phyloP scores from a whole-genome alignment of 2,329 filamentous ascomycete genomes.

The Acarospora socialis region DNA sequence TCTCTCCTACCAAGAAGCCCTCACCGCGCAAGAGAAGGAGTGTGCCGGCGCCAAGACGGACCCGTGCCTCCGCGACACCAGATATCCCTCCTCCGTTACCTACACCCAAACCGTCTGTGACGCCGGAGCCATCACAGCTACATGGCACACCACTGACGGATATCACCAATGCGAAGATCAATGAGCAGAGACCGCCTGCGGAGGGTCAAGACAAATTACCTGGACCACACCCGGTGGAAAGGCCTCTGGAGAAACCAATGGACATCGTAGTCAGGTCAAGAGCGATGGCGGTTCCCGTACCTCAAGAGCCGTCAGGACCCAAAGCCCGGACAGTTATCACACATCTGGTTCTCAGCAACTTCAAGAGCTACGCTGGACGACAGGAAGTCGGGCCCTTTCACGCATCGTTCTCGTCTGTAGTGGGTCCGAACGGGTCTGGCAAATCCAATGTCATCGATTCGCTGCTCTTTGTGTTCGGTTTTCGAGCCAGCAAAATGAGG shows the following conservation, averaged over 20 bases:
- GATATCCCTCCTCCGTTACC: conserved; percentile 22
- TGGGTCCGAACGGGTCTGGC: conserved; percentile 93
- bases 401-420: conserved; percentile 91
- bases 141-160: conserved; percentile 53
- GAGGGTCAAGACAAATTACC: conserved; percentile 41
- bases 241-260: conserved; percentile 75
- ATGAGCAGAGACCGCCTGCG: conserved; percentile 39
- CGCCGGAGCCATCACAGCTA: conserved; percentile 40
- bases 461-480: conserved; percentile 95
- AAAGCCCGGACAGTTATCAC: conserved; percentile 86
- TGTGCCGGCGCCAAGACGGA: conserved; percentile 28
- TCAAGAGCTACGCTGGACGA: conserved; percentile 94
- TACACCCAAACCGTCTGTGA: conserved; percentile 39
- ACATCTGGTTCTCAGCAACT: conserved; percentile 83
- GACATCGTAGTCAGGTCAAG: conserved; percentile 85
- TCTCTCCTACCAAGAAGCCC: conserved; percentile 41
- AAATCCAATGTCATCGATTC: conserved; percentile 99
- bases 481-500: conserved; percentile 97
- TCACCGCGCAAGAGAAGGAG: conserved; percentile 58
- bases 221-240: conserved; percentile 62
- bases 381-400: conserved; percentile 97
- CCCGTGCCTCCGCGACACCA: conserved; percentile 26
- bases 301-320: conserved; percentile 61
- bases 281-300: conserved; percentile 46
- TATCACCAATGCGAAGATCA: conserved; percentile 54